A percentile compares a stretch with the other conserved stretches of the same genome.
Evolutionary conservation across 2,329 filamentous ascomycete species (phyloP).

Genomic region (Xylariaceae sp.): DNA sequence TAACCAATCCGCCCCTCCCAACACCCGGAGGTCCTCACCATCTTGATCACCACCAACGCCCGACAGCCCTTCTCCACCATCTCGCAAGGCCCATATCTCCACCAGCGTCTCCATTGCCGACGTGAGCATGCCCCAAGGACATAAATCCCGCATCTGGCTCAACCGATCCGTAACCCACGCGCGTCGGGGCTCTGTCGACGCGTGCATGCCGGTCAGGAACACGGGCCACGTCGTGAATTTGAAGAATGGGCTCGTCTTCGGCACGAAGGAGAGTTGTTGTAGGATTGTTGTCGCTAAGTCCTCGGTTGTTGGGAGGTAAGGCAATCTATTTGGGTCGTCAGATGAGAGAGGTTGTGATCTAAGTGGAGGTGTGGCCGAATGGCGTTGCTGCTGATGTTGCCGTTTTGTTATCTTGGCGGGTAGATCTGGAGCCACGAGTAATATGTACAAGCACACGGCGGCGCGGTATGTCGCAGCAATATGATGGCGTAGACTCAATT

Average conservation of each 20-base stretch:
- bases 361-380: slow-evolving; percentile 1
- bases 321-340: too few relatives aligned
- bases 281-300: slow-evolving; percentile 49
- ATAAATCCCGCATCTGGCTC: slow-evolving; percentile 41
- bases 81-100: slow-evolving; percentile 44
- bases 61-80: too few relatives aligned
- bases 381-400: neutral
- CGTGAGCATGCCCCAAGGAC: slow-evolving; percentile 49
- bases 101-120: slow-evolving; percentile 47
- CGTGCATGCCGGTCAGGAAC: slow-evolving; percentile 55
- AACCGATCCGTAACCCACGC: slow-evolving; percentile 50
- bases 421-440: slow-evolving; percentile 32
- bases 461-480: slow-evolving; percentile 45
- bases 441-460: slow-evolving; percentile 44
- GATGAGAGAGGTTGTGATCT: too few relatives aligned
- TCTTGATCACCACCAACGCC: neutral
- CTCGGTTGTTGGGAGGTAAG: slow-evolving; percentile 39
- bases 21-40: neutral
- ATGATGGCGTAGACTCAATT: slow-evolving; percentile 36
- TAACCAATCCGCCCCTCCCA: slow-evolving; percentile 35
- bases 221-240: slow-evolving; percentile 59
- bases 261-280: slow-evolving; percentile 46
- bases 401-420: slow-evolving; percentile 15
- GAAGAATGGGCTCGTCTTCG: slow-evolving; percentile 48
- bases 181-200: slow-evolving; percentile 42